Evolutionary conservation across 805 yeast species (phyloP).

Genomic region (Yarrowia divulgata): DNA sequence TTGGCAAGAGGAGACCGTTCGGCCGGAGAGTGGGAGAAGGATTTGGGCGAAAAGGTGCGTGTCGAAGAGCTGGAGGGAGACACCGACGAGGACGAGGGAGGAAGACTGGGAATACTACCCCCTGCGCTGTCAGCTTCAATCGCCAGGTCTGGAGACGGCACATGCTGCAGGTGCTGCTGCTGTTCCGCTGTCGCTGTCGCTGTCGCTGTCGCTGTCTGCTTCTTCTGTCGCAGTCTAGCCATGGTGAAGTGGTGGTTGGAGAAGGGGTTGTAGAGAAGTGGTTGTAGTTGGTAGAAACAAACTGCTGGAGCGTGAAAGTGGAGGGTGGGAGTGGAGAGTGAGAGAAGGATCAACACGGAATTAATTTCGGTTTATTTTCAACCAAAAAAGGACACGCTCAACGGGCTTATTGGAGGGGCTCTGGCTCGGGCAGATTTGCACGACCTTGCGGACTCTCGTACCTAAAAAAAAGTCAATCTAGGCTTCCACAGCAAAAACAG

Average conservation of each 20-base stretch:
- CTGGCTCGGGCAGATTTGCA: constrained; percentile 4
- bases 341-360: neutral
- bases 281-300: too few relatives aligned
- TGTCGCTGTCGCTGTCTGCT: neutral
- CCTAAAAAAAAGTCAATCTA: constrained; percentile 24
- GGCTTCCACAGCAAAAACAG: constrained; percentile 27
- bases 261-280: neutral
- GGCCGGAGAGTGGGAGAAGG: constrained; percentile 13
- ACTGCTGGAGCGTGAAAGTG: too few relatives aligned
- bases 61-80: constrained; percentile 2
- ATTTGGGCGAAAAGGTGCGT: constrained; percentile 14
- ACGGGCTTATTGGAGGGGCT: neutral
- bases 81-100: neutral
- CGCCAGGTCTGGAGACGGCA: constrained; percentile 8
- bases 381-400: constrained; percentile 1
- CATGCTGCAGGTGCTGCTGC: constrained; percentile 10
- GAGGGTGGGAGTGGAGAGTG: neutral
- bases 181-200: too few relatives aligned
- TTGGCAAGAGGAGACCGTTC: constrained; percentile 26
- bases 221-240: neutral
- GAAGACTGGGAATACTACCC: neutral
- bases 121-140: constrained; percentile 28
- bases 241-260: neutral
- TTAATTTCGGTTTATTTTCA: constrained; percentile 20
- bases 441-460: constrained; percentile 30